phyloP scores from a whole-genome alignment of 2,329 filamentous ascomycete genomes.

The Lasiodiplodia theobromae region DNA sequence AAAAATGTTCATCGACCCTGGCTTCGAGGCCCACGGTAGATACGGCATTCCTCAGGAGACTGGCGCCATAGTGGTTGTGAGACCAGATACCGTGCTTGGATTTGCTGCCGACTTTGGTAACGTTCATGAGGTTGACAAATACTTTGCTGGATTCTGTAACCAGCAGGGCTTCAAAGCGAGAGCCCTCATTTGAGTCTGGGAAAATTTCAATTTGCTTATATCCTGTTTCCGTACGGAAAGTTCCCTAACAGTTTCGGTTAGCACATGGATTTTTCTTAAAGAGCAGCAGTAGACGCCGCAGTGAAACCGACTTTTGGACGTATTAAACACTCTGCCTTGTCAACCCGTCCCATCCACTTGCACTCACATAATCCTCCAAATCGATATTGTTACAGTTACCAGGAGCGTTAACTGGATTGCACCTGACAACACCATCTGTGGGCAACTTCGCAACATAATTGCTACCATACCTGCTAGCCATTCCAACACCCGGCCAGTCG shows the following conservation, averaged over 20 bases:
- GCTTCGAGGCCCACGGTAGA: conserved; percentile 1
- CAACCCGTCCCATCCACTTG: not conserved
- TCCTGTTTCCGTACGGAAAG: not conserved
- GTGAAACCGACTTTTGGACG: not conserved
- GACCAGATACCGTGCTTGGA: conserved; percentile 5
- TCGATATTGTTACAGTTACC: conserved; percentile 37
- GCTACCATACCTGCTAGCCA: conserved; percentile 56
- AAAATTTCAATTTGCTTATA: not conserved
- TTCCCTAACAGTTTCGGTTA: not conserved
- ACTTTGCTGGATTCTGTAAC: not conserved
- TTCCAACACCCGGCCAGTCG: conserved; percentile 57
- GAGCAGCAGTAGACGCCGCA: not conserved
- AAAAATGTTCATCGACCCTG: conserved; percentile 8
- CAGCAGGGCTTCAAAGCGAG: not conserved
- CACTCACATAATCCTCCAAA: not conserved
- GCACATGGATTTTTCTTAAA: not conserved
- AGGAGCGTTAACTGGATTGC: conserved; percentile 49
- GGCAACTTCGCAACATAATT: conserved; percentile 53
- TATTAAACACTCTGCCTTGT: not conserved
- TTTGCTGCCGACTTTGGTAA: not conserved
- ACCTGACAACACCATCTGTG: conserved; percentile 42
- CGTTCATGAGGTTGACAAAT: conserved; percentile 1
- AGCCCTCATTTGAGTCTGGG: too few relatives aligned
- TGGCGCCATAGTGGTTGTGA: conserved; percentile 3
- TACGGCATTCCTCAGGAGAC: conserved; percentile 3